Evolutionary conservation across 257 asterid genomes (phyloP), one percentile per base, ranked within the genome.

Genomic region (Gardenia jasminoides): DNA sequence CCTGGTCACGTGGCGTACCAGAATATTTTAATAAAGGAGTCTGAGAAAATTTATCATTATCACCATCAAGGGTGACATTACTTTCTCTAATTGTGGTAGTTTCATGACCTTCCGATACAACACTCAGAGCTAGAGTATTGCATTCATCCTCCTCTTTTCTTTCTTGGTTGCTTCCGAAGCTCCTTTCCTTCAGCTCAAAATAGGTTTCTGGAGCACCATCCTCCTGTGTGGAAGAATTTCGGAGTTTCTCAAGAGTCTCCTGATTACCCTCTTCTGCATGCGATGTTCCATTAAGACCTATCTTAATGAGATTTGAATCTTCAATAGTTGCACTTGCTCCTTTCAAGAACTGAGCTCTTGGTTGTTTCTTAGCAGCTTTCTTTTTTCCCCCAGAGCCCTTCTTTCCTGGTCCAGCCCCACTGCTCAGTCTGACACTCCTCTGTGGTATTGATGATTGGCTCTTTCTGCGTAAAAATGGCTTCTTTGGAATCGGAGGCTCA

Each of bases 281-380:
- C 10, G 93, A 89, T 6, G 76, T 78, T 79, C 88, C 96, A 17
- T 89, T 91, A 80, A 83, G 87, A 47, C 86, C 88, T 30, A 85
- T 76, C 66, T 89, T 87, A 66, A 86, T 44, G 39, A 83, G 77
- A 67, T 43, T 81, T 22, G 77, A 67, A 31, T 83, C 85, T 33
- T 36, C 77, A 59, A 79, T 46, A 33, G 75, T 78, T 2, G 17
- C 30, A 52, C 33, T 62, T 28, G 79, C 85, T 48, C 72, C 41
- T 11, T 75, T 82, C 88, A 79, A 67, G 83, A 79, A 80, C 59
- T 41, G 80, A 30, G 54, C 31, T 61, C 67, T 61, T 61, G 83
- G 86, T 30, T 70, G 77, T 64, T 80, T 81, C 59, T 65, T 78
- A n/a, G 68, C 46, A 20, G 73, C 87, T 76, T 80, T 84, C 81